These are phyloP conservation scores for Gnaphalium uliginosum DNA, from an alignment of 129 eudicot genomes.

Conservation along the genomic window DNA sequence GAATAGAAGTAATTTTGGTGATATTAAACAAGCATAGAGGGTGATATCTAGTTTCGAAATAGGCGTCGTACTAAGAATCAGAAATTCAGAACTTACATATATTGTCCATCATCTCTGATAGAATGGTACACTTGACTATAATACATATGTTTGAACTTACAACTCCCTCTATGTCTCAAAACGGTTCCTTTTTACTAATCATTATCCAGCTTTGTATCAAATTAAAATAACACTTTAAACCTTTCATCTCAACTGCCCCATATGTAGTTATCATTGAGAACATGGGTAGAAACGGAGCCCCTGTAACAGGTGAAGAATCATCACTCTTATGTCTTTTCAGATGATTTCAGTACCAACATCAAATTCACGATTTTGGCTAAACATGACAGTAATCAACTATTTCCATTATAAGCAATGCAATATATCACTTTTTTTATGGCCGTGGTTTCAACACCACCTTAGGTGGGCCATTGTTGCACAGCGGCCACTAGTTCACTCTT, in stretches of 20 bases:
- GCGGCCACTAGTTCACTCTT: neutral
- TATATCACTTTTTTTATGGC: too few species aligned
- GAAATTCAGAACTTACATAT: neutral
- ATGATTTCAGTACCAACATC: neutral
- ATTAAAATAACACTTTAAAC: too few species aligned
- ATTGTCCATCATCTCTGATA: neutral
- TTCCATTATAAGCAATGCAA: neutral
- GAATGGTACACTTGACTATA: neutral
- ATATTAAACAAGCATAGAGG: too few species aligned
- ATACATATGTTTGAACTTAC: neutral
- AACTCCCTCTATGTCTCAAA: neutral
- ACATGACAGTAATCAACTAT: neutral
- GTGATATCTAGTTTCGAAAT: neutral
- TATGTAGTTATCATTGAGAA: too few species aligned
- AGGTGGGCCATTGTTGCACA: too few species aligned
- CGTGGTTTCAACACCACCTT: too few species aligned
- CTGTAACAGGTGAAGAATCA: too few species aligned
- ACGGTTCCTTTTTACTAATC: neutral
- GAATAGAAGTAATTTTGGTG: neutral
- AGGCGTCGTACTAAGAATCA: neutral
- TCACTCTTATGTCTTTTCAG: neutral
- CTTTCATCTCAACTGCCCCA: too few species aligned
- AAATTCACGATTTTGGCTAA: neutral
- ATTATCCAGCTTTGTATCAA: neutral
- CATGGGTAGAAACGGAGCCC: too few species aligned